Base-by-base conservation (phyloP, 495 filamentous ascomycete genomes). In the Clavariopsis aquatica region DNA sequence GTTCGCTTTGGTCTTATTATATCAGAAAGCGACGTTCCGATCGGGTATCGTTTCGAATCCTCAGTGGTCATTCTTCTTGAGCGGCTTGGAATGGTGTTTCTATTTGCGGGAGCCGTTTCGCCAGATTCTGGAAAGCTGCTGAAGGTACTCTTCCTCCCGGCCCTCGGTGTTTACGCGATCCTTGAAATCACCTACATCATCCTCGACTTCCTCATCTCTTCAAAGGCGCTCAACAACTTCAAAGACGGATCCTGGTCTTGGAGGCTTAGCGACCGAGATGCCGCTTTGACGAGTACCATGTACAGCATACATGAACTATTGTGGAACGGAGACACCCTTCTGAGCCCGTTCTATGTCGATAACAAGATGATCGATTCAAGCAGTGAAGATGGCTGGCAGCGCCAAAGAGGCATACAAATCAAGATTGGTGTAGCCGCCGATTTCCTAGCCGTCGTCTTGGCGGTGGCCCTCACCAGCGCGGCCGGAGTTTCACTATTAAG, bases 21-120 rank as follows among this genome's bases (percentile, higher is more conserved):
- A 31, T 7, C 36, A 2, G 34, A 47, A 13, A 59, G 45, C 43
- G n/a, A 27, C 23, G 56, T 59, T 3, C 41, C 38, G 6, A 47
- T 49, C 43, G 38, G 22, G 7, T 59, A 59, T 28, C 56, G 41
- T 6, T 59, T 49, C 56, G 56, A 59, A 34, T 59, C 56, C 1
- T 59, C 41, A 10, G 24, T 59, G 23, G 56, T 49, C 15, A 15
- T 31, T 26, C 26, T 59, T 15, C 26, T 47, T 36, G 9, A 23
- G 23, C 13, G 56, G 15, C 38, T 59, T 8, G 41, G 41, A n/a
- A 59, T 59, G 56, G 22, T 49, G 7, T 27, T 36, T 49, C 38
- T 59, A 19, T 49, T 59, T 22, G 26, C 45, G 20, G 38, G 12
- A 49, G 20, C 26, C 20, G 23, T 49, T 24, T 6, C 47, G 6